phyloP scores from a whole-genome alignment of 2,329 filamentous ascomycete species.

The Fusarium sp. region DNA sequence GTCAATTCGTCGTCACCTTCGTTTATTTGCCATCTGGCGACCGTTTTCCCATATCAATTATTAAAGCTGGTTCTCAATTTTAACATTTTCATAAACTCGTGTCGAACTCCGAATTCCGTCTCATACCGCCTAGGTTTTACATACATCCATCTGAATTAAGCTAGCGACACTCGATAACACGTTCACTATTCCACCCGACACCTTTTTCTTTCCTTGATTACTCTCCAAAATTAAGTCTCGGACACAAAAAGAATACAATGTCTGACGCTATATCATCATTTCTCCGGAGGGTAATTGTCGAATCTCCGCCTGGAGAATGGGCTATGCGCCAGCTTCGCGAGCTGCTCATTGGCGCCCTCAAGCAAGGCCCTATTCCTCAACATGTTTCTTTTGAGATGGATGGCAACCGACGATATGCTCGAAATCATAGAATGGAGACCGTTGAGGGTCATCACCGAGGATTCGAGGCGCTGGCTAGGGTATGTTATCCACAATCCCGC shows the following conservation, averaged over 20 bases:
- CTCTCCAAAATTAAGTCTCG: background rate
- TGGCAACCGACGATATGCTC: conserved; percentile 91
- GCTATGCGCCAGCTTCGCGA: conserved; percentile 80
- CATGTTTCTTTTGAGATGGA: conserved; percentile 99
- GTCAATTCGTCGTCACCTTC: conserved; percentile 36
- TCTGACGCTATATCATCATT: conserved; percentile 61
- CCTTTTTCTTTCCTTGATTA: conserved; percentile 13
- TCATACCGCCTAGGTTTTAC: background rate
- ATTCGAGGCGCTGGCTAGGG: conserved; percentile 91
- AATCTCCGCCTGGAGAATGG: conserved; percentile 93
- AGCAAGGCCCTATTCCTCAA: conserved; percentile 89
- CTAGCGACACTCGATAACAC: conserved; percentile 27
- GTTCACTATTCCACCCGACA: conserved; percentile 23
- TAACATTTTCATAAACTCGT: conserved; percentile 4
- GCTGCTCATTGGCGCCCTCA: conserved; percentile 84
- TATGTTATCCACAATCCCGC: conserved; percentile 60
- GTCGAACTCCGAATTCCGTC: background rate
- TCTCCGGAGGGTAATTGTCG: conserved; percentile 74
- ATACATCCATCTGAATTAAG: background rate
- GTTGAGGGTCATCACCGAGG: conserved; percentile 95
- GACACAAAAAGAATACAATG: conserved; percentile 49
- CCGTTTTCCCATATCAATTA: conserved; percentile 6
- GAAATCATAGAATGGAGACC: conserved; percentile 90
- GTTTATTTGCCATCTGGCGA: conserved; percentile 25
- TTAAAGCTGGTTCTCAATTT: conserved; percentile 14